Percentiles rank a stretch among this genome's conserved stretches.
phyloP scores from a whole-genome alignment of 208 protist species.

The Acanthamoeba culbertsoni region DNA sequence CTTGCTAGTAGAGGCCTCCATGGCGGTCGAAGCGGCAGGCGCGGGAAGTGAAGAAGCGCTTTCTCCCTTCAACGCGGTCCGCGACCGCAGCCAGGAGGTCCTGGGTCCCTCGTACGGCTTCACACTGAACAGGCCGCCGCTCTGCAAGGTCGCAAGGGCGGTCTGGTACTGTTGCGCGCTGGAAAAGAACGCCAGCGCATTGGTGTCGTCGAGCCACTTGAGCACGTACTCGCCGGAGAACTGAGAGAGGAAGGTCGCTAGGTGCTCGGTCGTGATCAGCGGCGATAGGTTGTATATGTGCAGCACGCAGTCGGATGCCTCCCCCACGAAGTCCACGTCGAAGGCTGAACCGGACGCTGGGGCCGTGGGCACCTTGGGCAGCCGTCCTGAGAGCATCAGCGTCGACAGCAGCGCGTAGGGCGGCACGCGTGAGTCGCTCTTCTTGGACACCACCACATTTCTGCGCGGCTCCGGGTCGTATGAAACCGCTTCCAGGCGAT shows the following conservation, averaged over 20 bases:
- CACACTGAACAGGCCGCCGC: constrained; percentile 2
- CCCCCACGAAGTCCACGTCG: neutral
- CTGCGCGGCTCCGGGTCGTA: constrained; percentile 17
- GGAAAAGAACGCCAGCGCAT: constrained; percentile 47
- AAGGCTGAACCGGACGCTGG: neutral
- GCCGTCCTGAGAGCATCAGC: neutral
- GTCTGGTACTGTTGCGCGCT: constrained; percentile 1
- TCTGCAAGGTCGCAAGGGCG: neutral
- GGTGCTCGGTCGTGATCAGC: constrained; percentile 7
- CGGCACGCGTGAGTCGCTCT: constrained; percentile 2
- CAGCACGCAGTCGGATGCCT: neutral
- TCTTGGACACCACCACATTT: constrained; percentile 20
- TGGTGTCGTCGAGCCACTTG: constrained; percentile 48
- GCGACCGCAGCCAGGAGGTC: neutral
- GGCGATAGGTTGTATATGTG: constrained; percentile 35
- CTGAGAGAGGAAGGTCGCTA: constrained; percentile 6
- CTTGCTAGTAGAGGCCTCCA: neutral
- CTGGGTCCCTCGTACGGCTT: constrained; percentile 17
- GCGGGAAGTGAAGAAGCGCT: constrained; percentile 45
- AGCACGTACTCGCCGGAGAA: constrained; percentile 33
- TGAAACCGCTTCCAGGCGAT: neutral
- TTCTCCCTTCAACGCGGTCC: constrained; percentile 1
- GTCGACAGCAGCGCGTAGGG: neutral
- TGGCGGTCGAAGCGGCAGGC: neutral
- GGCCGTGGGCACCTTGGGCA: neutral